Base-by-base conservation (phyloP, 495 filamentous ascomycete genomes). In the Penicillium soppii region DNA sequence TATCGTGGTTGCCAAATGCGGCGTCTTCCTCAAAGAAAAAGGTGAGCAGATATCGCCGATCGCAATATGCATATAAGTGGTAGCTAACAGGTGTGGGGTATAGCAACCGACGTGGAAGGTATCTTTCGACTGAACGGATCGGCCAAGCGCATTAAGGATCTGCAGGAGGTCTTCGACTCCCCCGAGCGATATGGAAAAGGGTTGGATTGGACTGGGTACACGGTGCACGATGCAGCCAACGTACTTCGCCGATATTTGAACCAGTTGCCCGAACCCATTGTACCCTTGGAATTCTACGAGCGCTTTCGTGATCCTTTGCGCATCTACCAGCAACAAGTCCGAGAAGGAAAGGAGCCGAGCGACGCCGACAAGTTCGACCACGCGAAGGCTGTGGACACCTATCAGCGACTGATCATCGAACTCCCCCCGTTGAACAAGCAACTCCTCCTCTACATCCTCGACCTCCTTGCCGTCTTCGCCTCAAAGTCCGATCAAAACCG, bases 1-100 rank as follows among this genome's bases (percentile, higher is more conserved):
- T 8, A 97, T 99, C 56, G 92, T 99, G 39, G 92, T 99, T 32
- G 94, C 94, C 4, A 99, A 99, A 69, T 99, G 94, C 68, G 94
- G 94, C 40, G 92, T 99, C 1, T 99, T 90, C 61, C 71, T 99
- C 56, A 99, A 99, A 66, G 94, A 99, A 67, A 97, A 96, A 85
- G 94, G 94, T 96, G 62, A 54, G 81, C 33, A 13, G 17, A 32
- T 8, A 9, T 25, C 21, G 17, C 23, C 30, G 47, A 54, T 3
- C 7, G 10, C 10, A 12, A 5, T 37, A 22, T 50, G 35, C 32
- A n/a, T 41, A 30, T 29, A 23, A 40, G 10, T 36, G 5, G 15
- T 10, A 15, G 36, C 61, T 65, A 20, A 65, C 53, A 16, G 4
- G 20, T 32, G n/a, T 37, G 26, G 9, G 25, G 6, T 21, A 35